phyloP scores from a whole-genome alignment of 2,329 filamentous ascomycete genomes.

The Trichoderma oligosporum region DNA sequence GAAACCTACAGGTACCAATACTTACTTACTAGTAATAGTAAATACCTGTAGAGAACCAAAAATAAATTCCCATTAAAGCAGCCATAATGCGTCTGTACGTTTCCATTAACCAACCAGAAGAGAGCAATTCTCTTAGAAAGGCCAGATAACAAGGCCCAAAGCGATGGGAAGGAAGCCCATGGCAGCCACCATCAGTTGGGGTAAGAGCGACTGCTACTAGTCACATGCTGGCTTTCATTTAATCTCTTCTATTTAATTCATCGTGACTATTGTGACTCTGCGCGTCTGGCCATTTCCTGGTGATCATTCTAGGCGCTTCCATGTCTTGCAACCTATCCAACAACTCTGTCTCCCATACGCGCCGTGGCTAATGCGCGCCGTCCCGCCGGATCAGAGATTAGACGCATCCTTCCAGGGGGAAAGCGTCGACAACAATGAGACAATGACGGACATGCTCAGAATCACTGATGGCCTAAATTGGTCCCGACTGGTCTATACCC shows the following conservation, averaged over 20 bases:
- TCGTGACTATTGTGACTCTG: too few species aligned
- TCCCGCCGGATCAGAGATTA: slow-evolving; percentile 16
- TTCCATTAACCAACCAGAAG: slow-evolving; percentile 13
- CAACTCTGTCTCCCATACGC: slow-evolving; percentile 7
- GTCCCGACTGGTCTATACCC: background rate
- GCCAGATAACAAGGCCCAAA: background rate
- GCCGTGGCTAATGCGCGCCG: slow-evolving; percentile 11
- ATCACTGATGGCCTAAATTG: background rate
- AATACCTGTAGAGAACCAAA: too few species aligned
- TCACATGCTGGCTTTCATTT: too few species aligned
- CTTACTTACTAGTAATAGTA: too few species aligned
- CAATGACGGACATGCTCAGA: slow-evolving; percentile 8
- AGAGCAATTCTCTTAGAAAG: background rate
- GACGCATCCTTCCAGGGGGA: background rate
- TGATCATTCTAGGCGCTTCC: too few species aligned
- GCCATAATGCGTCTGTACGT: background rate
- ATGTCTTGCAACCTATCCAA: background rate
- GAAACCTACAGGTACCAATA: background rate
- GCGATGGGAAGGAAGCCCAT: background rate
- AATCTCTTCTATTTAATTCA: too few species aligned
- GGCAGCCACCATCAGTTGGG: slow-evolving; percentile 5
- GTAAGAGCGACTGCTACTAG: background rate
- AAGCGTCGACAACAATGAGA: background rate
- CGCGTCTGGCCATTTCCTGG: background rate
- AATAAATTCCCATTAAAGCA: background rate